Evolutionary conservation across 2,329 filamentous ascomycete species (phyloP), one percentile per base, ranked within the genome.

Genomic region (Phaeophleospora eucalypticola): DNA sequence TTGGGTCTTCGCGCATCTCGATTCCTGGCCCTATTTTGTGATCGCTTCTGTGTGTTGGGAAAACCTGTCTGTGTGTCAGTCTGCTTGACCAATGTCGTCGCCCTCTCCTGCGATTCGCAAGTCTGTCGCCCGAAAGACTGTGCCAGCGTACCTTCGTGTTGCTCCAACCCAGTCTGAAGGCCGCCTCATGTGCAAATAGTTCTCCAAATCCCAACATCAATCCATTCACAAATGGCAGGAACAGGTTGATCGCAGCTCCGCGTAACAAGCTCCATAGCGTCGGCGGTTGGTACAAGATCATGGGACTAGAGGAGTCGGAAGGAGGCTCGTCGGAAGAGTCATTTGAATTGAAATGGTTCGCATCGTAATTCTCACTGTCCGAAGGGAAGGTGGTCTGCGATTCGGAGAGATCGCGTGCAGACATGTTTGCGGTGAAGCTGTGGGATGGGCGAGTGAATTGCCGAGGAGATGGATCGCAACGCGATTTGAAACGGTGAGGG

Each of bases 131-230:
- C 33, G n/a, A n/a, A n/a, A n/a, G n/a, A n/a, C n/a, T n/a, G n/a
- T n/a, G n/a, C 14, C 19, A 21, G 56, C 79, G 38, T 77, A 96
- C 93, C 82, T 93, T 95, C 50, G 93, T 97, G 45, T 85, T 85
- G 54, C 86, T 84, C 93, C 93, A 98, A 51, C 93, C 93, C 59
- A 97, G 73, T 62, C 91, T 77, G 65, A 91, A 98, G 1, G 93
- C 93, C 41, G 88, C 85, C 73, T 98, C 93, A 65, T 98, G 93
- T 45, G 93, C 93, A 68, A 98, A 91, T 42, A 98, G 72, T 72
- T 98, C 93, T 58, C 93, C 93, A 64, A 98, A 96, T 2, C 93
- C 93, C 62, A 98, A 72, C 93, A 98, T 98, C 76, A 98, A 80
- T 38, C 93, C 93, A 71, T 98, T 98, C 64, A 98, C 82, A 63